These are phyloP conservation scores for Durusdinium trenchii DNA, from an alignment of 73 alveolate species.

Conservation along the genomic window DNA sequence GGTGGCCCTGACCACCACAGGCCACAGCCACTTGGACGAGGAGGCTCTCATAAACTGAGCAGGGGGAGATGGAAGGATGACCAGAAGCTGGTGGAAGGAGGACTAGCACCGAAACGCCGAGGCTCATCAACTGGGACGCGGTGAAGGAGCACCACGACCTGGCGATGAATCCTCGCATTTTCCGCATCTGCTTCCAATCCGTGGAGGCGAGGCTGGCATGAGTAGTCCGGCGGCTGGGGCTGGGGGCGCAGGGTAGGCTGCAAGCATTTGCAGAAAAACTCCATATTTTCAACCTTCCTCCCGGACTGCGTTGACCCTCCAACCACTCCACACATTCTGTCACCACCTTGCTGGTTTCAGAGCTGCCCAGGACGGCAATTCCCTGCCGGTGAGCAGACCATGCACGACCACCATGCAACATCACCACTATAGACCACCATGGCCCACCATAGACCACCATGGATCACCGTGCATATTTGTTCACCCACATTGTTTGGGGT, in stretches of 20 bases:
- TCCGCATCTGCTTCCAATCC: constrained; percentile 85
- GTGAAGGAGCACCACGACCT: constrained; percentile 61
- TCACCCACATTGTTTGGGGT: not conserved
- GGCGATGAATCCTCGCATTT: constrained; percentile 89
- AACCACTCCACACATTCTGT: not conserved
- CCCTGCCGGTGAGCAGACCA: not conserved
- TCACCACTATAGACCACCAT: not conserved
- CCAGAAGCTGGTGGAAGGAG: too few species aligned
- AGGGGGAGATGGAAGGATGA: too few species aligned
- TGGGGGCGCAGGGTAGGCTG: too few species aligned
- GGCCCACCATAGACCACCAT: not conserved
- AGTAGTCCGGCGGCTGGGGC: too few species aligned
- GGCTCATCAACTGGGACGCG: constrained; percentile 84
- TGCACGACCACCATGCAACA: too few species aligned
- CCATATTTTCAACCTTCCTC: not conserved
- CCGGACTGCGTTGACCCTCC: not conserved
- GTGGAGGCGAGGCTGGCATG: constrained; percentile 59
- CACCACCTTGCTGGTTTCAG: not conserved
- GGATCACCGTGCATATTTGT: not conserved
- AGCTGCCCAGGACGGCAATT: not conserved
- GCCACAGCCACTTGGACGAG: too few species aligned
- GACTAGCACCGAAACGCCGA: too few species aligned
- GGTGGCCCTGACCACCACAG: too few species aligned
- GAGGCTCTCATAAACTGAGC: too few species aligned
- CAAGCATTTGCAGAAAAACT: too few species aligned